These are phyloP conservation scores for Boeremia exigua DNA, from an alignment of 2,329 filamentous ascomycete species.

Conservation along the genomic window DNA sequence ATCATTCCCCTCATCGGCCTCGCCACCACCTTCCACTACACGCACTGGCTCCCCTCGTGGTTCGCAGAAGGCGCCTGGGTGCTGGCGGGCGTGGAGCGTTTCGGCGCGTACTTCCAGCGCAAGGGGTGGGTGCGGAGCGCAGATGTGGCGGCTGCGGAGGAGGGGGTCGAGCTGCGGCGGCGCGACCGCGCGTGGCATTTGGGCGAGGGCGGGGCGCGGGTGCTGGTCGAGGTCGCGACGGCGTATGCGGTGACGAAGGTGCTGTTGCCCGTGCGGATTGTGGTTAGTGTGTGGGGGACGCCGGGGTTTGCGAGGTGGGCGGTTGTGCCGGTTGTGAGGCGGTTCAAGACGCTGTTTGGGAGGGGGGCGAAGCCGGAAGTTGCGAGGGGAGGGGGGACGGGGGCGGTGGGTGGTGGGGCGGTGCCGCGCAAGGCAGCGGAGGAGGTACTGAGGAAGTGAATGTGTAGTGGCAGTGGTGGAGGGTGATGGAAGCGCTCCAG, in stretches of 20 bases:
- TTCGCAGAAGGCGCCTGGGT: slow-evolving; percentile 60
- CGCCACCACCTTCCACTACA: slow-evolving; percentile 79
- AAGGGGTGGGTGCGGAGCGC: slow-evolving; percentile 79
- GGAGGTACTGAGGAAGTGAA: background rate
- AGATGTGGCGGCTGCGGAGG: slow-evolving; percentile 54
- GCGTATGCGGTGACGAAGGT: slow-evolving; percentile 92
- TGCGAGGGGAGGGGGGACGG: slow-evolving; percentile 38
- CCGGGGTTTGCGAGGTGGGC: slow-evolving; percentile 78
- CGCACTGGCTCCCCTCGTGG: slow-evolving; percentile 71
- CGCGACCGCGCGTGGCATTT: slow-evolving; percentile 48
- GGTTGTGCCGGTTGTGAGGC: slow-evolving; percentile 35
- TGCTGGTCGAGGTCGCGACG: slow-evolving; percentile 75
- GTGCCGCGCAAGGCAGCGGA: slow-evolving; percentile 29
- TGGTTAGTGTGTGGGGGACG: slow-evolving; percentile 83
- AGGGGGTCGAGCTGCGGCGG: slow-evolving; percentile 40
- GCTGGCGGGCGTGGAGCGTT: slow-evolving; percentile 71
- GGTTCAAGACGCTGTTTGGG: slow-evolving; percentile 49
- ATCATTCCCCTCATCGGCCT: slow-evolving; percentile 79
- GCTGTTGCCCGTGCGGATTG: slow-evolving; percentile 76
- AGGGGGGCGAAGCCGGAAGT: slow-evolving; percentile 31
- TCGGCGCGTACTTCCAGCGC: slow-evolving; percentile 76
- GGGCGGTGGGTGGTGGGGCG: slow-evolving; percentile 41
- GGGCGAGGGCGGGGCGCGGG: slow-evolving; percentile 56
- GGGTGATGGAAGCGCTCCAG: slow-evolving; percentile 16
- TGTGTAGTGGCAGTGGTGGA: background rate